Evolutionary conservation across 768 basidiomycete species (phyloP), one percentile per base, ranked within the genome.

Genomic region (Boletales sp.): DNA sequence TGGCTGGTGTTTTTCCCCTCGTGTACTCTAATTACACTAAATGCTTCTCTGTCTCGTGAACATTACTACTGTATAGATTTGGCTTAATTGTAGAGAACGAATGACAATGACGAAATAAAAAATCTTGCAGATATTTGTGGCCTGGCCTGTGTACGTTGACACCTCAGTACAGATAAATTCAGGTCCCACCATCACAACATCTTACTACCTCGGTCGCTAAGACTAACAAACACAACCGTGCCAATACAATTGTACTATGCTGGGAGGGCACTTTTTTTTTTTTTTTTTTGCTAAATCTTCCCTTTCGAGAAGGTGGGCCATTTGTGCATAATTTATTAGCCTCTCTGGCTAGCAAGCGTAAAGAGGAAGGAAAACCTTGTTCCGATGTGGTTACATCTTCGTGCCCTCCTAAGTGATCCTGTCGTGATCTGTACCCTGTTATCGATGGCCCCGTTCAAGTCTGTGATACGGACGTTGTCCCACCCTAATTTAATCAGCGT

Each of bases 131-230:
- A 43, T 52, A 34, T 48, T 37, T 42, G 35, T 39, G 5, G 48
- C 39, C 40, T 43, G 25, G 36, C 37, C 34, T 14, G 42, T 59
- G 50, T 54, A 63, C 50, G 41, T 53, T 47, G 48, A 50, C 15
- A 21, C 56, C 53, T 28, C 31, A 59, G 58, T 51, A 45, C 30
- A 57, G 65, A 28, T 52, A 66, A 48, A 65, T 65, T 65, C 55
- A 65, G 64, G 64, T 34, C 48, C 25, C 51, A 10, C 45, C n/a
- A 40, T 48, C 40, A 44, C 47, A 44, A 25, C 34, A 55, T 41
- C 33, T 46, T 46, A 35, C 41, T 34, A 34, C 34, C 34, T 44
- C 25, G n/a, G 52, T 42, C 21, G 32, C 43, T 38, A 36, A 45
- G 34, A 35, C 17, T 38, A 14, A 13, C 12, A 15, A 13, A 34